phyloP scores from a whole-genome alignment of 1,284 basidiomycete genomes.

The Puccinia polysora region DNA sequence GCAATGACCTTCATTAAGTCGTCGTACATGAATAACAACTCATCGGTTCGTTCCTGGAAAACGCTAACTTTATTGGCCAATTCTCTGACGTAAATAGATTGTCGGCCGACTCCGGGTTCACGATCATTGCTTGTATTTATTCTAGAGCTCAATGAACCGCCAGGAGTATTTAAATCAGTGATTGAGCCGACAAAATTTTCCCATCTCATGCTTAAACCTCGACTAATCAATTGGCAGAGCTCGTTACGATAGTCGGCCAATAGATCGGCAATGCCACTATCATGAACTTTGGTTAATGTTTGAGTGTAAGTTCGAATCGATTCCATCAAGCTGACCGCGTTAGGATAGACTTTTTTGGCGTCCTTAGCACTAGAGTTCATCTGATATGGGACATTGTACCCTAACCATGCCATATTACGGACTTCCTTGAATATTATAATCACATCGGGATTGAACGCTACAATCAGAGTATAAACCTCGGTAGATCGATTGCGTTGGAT shows the following conservation, averaged over 20 bases:
- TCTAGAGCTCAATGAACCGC: constrained; percentile 54
- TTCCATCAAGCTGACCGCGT: constrained; percentile 97
- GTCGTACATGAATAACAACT: constrained; percentile 75
- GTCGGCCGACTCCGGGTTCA: constrained; percentile 63
- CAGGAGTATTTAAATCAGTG: constrained; percentile 1
- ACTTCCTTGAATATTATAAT: constrained; percentile 99
- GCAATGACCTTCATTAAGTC: constrained; percentile 78
- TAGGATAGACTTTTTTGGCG: constrained; percentile 93
- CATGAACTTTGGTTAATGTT: constrained; percentile 80
- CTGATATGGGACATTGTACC: constrained; percentile 88
- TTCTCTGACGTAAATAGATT: constrained; percentile 88
- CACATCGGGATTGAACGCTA: constrained; percentile 96
- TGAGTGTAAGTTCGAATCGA: constrained; percentile 94
- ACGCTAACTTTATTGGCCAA: constrained; percentile 74
- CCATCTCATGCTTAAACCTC: constrained; percentile 90
- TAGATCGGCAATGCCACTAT: constrained; percentile 81
- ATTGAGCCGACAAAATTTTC: constrained; percentile 81
- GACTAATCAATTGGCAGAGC: constrained; percentile 70
- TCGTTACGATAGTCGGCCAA: constrained; percentile 88
- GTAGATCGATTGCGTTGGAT: constrained; percentile 69
- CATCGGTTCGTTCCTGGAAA: constrained; percentile 82
- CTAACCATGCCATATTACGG: constrained; percentile 87
- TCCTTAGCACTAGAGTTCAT: constrained; percentile 96
- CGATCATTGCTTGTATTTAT: constrained; percentile 65
- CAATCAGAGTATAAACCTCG: constrained; percentile 73